Base-by-base conservation (phyloP, 2,329 filamentous ascomycete species). In the Phymatotrichopsis omnivora region DNA sequence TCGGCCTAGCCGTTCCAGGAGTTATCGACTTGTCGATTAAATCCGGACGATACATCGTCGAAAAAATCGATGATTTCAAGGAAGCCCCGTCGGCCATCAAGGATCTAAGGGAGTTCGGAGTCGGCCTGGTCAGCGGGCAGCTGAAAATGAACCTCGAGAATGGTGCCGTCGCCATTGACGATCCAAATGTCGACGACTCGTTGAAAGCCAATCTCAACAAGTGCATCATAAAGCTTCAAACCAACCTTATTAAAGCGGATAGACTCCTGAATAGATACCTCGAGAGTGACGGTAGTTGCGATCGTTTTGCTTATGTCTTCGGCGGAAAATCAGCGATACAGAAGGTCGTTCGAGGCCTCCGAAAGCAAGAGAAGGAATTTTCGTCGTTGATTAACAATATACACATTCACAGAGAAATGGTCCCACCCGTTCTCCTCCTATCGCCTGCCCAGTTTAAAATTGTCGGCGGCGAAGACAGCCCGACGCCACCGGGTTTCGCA, bases 1-100 rank as follows among this genome's bases (percentile, higher is more conserved):
- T 40, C 17, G 37, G 27, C n/a, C 30, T 40, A 3, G 37, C 27
- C 11, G 12, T 40, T 20, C 37, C 37, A 16, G 37, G 37, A 30
- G 27, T 40, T n/a, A 40, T 40, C 27, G 37, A 40, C 19, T 27
- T 40, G 7, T 29, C 32, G 27, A 40, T 40, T 20, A 31, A 10
- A 22, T 27, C n/a, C 8, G 30, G 37, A 17, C 22, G 23, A 17
- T 30, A 40, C 16, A 27, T 40, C 25, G 25, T 29, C 37, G 16
- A 30, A 20, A 40, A 40, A 25, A 12, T 40, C 28, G 2, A 14
- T 19, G 37, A 40, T 20, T 40, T 30, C 25, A 40, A 30, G 25
- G 37, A 40, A 22, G 25, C 25, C 5, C 37, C 37, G 14, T 16
- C 25, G 32, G 30, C 37, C 3, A 20, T 40, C 11, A 22, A 30